Evolutionary conservation across 192 early-diverging fungal genomes (phyloP).

Genomic region (Allomyces arbusculus): DNA sequence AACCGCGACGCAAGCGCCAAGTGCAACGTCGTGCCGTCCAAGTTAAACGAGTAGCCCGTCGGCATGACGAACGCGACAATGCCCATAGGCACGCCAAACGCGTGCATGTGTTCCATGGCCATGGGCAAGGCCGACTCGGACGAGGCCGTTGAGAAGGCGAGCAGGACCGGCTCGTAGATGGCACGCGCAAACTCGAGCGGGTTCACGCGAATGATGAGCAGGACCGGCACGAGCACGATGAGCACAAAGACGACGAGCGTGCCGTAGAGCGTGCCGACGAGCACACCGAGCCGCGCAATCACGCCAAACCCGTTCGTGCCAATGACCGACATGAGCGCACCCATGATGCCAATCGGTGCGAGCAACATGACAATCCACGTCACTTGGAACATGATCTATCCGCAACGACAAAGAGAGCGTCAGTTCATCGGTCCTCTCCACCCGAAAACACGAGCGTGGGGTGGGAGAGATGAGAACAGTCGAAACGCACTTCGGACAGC

Average conservation of each 20-base stretch:
- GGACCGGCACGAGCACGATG: constrained; percentile 32
- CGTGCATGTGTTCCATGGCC: constrained; percentile 47
- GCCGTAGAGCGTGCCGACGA: constrained; percentile 40
- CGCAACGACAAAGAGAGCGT: too few species aligned
- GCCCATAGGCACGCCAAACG: constrained; percentile 39
- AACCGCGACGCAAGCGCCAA: constrained; percentile 45
- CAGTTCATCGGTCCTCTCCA: too few species aligned
- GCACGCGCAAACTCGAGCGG: constrained; percentile 26
- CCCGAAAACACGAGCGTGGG: too few species aligned
- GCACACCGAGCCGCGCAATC: constrained; percentile 34
- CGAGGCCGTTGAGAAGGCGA: constrained; percentile 54
- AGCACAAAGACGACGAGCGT: constrained; percentile 36
- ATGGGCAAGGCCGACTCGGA: constrained; percentile 48
- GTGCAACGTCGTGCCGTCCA: constrained; percentile 56
- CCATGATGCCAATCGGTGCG: constrained; percentile 47
- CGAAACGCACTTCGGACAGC: constrained; percentile 12
- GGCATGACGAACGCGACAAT: constrained; percentile 47
- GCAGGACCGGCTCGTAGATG: constrained; percentile 36
- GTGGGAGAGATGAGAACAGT: too few species aligned
- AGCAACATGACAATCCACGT: constrained; percentile 37
- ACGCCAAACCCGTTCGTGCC: constrained; percentile 35
- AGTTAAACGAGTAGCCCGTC: constrained; percentile 53
- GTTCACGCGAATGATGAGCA: constrained; percentile 29
- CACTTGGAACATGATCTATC: constrained; percentile 39
- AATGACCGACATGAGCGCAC: constrained; percentile 33